Conservation (phyloP, 2,329 filamentous ascomycete genomes). For the Fusarium papillatum region DNA sequence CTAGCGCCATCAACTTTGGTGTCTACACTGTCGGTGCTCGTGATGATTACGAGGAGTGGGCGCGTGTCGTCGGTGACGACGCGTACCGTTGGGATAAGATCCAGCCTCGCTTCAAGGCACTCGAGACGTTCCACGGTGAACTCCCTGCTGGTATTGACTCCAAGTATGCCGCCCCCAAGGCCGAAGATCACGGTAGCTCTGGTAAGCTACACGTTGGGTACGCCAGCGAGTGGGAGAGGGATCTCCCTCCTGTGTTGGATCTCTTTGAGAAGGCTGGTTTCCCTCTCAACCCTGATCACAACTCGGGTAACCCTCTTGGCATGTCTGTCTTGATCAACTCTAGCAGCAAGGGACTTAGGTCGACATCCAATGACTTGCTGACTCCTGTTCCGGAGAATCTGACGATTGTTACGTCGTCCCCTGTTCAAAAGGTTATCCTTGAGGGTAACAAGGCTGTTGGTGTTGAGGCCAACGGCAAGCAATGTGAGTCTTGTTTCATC, state of each 20-base stretch:
- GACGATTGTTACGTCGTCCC: constrained; percentile 30
- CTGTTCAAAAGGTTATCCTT: constrained; percentile 34
- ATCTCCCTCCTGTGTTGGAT: constrained; percentile 59
- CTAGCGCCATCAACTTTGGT: constrained; percentile 67
- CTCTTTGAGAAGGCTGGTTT: constrained; percentile 63
- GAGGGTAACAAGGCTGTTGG: constrained; percentile 35
- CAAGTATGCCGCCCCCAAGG: constrained; percentile 62
- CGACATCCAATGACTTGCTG: constrained; percentile 66
- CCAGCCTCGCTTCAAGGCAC: constrained; percentile 61
- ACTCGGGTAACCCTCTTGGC: constrained; percentile 70
- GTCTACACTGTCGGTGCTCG: constrained; percentile 67
- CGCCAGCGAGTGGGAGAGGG: constrained; percentile 62
- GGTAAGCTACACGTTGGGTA: constrained; percentile 65
- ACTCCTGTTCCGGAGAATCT: constrained; percentile 58
- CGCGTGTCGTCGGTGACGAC: constrained; percentile 66
- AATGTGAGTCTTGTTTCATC: constrained; percentile 16
- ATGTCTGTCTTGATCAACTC: constrained; percentile 65
- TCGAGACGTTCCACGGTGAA: constrained; percentile 66
- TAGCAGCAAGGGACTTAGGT: constrained; percentile 60
- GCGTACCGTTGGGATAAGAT: constrained; percentile 68
- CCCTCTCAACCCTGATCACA: constrained; percentile 66
- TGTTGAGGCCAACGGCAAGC: constrained; percentile 30
- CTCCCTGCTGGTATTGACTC: constrained; percentile 51
- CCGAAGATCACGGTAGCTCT: constrained; percentile 60
- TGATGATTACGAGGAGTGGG: constrained; percentile 75